Base-by-base conservation (phyloP, 495 filamentous ascomycete species). In the Hypoxylon cercidicola region DNA sequence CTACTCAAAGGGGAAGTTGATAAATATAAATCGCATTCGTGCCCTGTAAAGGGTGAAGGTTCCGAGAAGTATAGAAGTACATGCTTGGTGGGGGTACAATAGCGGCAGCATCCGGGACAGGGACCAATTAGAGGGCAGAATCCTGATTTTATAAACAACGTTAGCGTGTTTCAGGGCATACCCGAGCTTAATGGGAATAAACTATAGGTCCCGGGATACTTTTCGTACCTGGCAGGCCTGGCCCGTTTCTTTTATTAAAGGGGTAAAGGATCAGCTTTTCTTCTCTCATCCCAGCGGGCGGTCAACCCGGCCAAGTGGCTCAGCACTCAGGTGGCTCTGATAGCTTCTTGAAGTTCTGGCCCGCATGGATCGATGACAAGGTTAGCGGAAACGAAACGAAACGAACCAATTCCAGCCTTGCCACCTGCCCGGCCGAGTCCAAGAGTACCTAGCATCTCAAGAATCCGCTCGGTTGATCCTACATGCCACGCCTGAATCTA, bases 101-200 rank as follows among this genome's bases (percentile, higher is more conserved):
- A 23, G 48, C 64, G 64, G 53, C 52, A 57, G 32, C 34, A 59
- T 30, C 64, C 54, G 64, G 40, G 13, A 30, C 23, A 32, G 10
- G 35, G 23, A 4, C 58, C 64, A 62, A 68, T 68, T 25, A 46
- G 44, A 58, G 25, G 16, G 12, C 32, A 43, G 32, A 48, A 49
- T 34, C 37, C 28, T 12, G 35, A 43, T 37, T 30, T 11, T 23
- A 64, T 55, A 23, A 32, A n/a, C 51, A 35, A 39, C 52, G 18
- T 62, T 68, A 62, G 64, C 23, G 53, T 21, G 64, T 68, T 68
- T 68, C 59, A 68, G 37, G 59, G 32, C 41, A 34, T 15, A 23
- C 47, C 39, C n/a, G 59, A 59, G 44, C 43, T 68, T 62, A 47
- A 57, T 28, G 30, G 18, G 19, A 43, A 37, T 52, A 19, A 52